These are phyloP conservation scores for Solanum boliviense DNA, from an alignment of 257 asterid species.

Conservation along the genomic window DNA sequence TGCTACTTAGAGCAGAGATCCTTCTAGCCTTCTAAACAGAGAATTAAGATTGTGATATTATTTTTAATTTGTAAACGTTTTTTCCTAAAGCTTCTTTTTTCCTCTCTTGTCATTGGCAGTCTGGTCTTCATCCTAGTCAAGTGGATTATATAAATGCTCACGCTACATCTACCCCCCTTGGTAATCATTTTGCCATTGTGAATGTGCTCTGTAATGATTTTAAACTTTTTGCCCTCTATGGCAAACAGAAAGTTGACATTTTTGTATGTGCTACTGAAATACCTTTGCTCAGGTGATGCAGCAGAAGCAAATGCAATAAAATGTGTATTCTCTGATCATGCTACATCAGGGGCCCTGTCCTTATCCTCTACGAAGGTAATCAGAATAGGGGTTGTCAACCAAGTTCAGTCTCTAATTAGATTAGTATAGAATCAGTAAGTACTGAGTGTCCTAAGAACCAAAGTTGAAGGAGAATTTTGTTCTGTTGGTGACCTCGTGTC, in stretches of 20 bases:
- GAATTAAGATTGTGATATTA: neutral
- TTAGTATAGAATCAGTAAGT: neutral
- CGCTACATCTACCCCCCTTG: conserved; percentile 95
- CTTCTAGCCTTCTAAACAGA: neutral
- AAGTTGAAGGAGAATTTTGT: neutral
- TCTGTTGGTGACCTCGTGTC: neutral
- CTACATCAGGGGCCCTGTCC: conserved; percentile 58
- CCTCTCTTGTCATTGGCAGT: conserved; percentile 39
- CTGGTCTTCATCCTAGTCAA: conserved; percentile 65
- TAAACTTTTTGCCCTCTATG: neutral
- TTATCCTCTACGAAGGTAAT: conserved; percentile 87
- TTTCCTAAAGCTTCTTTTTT: neutral
- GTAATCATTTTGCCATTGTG: conserved; percentile 23
- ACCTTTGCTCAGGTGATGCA: conserved; percentile 51
- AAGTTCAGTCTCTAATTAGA: neutral
- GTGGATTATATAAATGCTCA: conserved; percentile 95
- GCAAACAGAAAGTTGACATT: neutral
- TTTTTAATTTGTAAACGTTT: neutral
- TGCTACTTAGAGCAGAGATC: neutral
- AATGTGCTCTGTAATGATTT: neutral
- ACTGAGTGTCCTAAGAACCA: neutral
- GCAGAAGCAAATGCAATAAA: conserved; percentile 87
- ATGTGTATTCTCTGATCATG: conserved; percentile 53
- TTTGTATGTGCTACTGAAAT: neutral
- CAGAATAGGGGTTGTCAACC: neutral